Percentiles rank a stretch among this genome's conserved stretches.
Evolutionary conservation across 2,329 filamentous ascomycete genomes (phyloP).

Genomic region (Claviceps pazoutovae): DNA sequence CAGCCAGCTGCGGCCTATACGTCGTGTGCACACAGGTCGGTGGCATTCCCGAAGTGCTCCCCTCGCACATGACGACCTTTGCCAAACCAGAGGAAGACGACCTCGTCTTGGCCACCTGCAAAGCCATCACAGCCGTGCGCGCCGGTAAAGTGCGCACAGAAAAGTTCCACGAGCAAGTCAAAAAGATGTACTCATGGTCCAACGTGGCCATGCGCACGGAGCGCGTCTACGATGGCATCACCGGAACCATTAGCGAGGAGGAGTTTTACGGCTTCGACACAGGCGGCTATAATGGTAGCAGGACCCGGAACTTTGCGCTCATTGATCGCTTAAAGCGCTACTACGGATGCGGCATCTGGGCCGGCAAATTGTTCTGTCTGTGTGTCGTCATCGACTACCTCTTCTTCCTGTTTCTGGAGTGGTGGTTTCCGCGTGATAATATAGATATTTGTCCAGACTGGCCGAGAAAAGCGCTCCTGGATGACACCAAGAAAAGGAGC

Average conservation of each 20-base stretch:
- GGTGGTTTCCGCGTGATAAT: slow-evolving; percentile 67
- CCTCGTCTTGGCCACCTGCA: slow-evolving; percentile 74
- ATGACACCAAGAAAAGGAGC: slow-evolving; percentile 17
- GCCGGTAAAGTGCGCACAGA: slow-evolving; percentile 82
- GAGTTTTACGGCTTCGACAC: slow-evolving; percentile 79
- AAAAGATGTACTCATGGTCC: slow-evolving; percentile 97
- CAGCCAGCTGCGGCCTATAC: slow-evolving; percentile 87
- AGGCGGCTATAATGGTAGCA: slow-evolving; percentile 53
- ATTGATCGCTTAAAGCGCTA: slow-evolving; percentile 93
- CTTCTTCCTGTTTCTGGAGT: slow-evolving; percentile 75
- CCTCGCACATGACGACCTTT: slow-evolving; percentile 93
- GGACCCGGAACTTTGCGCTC: slow-evolving; percentile 74
- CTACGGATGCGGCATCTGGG: slow-evolving; percentile 97
- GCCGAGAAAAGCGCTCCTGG: slow-evolving; percentile 55
- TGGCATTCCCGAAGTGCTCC: slow-evolving; percentile 90
- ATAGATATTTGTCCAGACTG: slow-evolving; percentile 88
- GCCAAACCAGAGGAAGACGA: slow-evolving; percentile 95
- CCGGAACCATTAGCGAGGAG: slow-evolving; percentile 67
- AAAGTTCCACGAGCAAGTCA: slow-evolving; percentile 90
- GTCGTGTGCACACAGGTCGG: slow-evolving; percentile 95
- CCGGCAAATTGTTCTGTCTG: slow-evolving; percentile 90
- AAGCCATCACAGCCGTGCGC: slow-evolving; percentile 74
- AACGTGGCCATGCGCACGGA: slow-evolving; percentile 91
- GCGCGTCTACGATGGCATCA: slow-evolving; percentile 87
- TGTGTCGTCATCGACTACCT: slow-evolving; percentile 91